Conservation (phyloP, 306 rosid species). For the Luffa aegyptiaca region DNA sequence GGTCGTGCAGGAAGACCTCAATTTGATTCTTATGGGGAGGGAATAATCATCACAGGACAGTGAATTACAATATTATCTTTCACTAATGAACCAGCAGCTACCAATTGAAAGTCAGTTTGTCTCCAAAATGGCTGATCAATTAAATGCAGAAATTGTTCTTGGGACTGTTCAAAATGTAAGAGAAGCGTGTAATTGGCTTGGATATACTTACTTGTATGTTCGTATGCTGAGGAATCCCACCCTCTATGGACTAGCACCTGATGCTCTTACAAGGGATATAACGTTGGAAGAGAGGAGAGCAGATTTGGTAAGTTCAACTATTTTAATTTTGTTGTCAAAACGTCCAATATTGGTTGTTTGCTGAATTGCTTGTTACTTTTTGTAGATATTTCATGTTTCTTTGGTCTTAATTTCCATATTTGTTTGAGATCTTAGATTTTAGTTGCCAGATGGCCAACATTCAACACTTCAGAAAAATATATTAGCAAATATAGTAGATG, state of each 20-base stretch:
- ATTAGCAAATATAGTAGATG: neutral
- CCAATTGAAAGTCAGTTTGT: slow-evolving; percentile 92
- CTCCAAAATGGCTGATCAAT: slow-evolving; percentile 82
- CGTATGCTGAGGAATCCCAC: slow-evolving; percentile 80
- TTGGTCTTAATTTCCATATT: neutral
- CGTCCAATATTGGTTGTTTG: neutral
- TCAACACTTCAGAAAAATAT: neutral
- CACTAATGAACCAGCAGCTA: slow-evolving; percentile 91
- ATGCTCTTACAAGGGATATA: slow-evolving; percentile 54
- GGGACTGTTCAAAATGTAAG: slow-evolving; percentile 85
- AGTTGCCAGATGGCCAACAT: neutral
- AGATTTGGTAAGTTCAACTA: slow-evolving; percentile 56
- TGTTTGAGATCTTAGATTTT: neutral
- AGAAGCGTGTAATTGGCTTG: slow-evolving; percentile 82
- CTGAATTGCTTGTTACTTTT: neutral
- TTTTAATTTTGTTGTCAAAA: neutral
- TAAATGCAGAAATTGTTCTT: slow-evolving; percentile 87
- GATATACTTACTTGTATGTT: slow-evolving; percentile 70
- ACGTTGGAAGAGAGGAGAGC: slow-evolving; percentile 82
- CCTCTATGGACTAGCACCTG: slow-evolving; percentile 71
- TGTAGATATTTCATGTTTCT: neutral
- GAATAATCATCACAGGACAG: slow-evolving; percentile 86
- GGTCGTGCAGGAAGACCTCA: slow-evolving; percentile 99
- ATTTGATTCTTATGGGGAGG: slow-evolving; percentile 76
- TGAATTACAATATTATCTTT: slow-evolving; percentile 87